Base-by-base conservation (phyloP, 495 filamentous ascomycete genomes). In the Penicillium maclennaniae region DNA sequence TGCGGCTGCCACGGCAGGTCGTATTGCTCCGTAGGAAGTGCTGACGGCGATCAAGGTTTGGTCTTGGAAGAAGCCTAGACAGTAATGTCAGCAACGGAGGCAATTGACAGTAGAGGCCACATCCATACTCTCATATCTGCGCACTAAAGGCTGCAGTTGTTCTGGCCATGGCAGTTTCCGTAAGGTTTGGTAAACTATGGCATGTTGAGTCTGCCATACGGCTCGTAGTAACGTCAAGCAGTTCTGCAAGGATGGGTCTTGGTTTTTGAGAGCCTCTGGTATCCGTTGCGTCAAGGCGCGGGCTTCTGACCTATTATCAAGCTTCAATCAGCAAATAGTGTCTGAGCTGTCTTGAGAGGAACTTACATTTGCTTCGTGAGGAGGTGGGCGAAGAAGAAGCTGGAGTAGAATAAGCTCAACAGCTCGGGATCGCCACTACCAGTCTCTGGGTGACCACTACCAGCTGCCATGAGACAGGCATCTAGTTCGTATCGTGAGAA, bases 361-460 rank as follows among this genome's bases (percentile, higher is more conserved):
- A 59, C 68, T 68, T 43, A 82, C 79, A 80, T 61, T 60, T 82
- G 70, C 43, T 80, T 69, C 8, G 70, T 74, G 45, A 81, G 69
- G 44, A 82, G 74, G 34, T 79, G 75, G 7, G 77, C 67, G 47
- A 82, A 69, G 51, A 82, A 72, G 48, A 79, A 80, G 27, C 66
- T 66, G n/a, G 75, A 71, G 40, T 80, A 81, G 52, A 70, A 82
- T 8, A 70, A 49, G 56, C 72, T 73, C 12, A 81, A 54, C 9
- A 76, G 53, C 26, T 72, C 52, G 8, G 56, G 43, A 38, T 70
- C 59, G 7, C 37, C 41, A 2, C 36, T 39, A 7, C 49, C 51
- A 21, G 43, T 20, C 2, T 51, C 53, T 15, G 44, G 40, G 10
- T 54, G 56, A 0, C 47, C 43, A 36, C 58, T 54, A 12, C 58